Percentiles rank a stretch among this genome's conserved stretches.
Conservation (phyloP, 768 basidiomycete species). For the Cyathus striatus region DNA sequence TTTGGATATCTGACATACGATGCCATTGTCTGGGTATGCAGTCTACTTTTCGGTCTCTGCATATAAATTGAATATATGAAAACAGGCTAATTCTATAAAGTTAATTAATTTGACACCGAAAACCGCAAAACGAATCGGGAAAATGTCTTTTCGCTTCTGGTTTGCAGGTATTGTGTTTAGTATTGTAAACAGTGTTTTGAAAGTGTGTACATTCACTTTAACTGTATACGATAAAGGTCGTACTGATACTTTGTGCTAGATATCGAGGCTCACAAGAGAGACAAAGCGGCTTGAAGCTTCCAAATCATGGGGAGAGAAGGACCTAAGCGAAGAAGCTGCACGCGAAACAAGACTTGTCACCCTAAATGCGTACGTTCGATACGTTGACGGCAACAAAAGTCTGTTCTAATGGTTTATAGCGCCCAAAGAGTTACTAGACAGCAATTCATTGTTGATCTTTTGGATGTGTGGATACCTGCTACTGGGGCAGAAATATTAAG, state of each 20-base stretch:
- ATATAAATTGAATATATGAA: neutral
- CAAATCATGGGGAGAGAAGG: conserved; percentile 56
- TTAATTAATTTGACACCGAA: conserved; percentile 58
- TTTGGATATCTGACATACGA: conserved; percentile 86
- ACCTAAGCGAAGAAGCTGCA: conserved; percentile 58
- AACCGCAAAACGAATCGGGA: conserved; percentile 54
- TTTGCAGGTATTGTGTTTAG: conserved; percentile 81
- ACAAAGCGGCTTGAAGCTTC: conserved; percentile 43
- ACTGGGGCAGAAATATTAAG: conserved; percentile 70
- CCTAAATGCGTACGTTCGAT: conserved; percentile 42
- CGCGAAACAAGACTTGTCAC: conserved; percentile 60
- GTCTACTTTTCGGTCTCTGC: neutral
- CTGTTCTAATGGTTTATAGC: conserved; percentile 25
- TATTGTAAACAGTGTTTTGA: conserved; percentile 62
- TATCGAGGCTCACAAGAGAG: conserved; percentile 57
- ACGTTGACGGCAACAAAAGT: neutral
- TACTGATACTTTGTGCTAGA: conserved; percentile 28
- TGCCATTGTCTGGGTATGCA: conserved; percentile 76
- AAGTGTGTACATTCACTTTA: conserved; percentile 38
- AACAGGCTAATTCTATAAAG: conserved; percentile 62
- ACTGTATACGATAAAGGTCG: neutral
- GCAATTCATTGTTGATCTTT: conserved; percentile 79
- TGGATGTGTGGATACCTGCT: conserved; percentile 91
- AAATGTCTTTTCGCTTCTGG: conserved; percentile 81
- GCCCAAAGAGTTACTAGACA: conserved; percentile 61